These are phyloP conservation scores for Emericellopsis terricola DNA, from an alignment of 495 filamentous ascomycete species.

Conservation along the genomic window DNA sequence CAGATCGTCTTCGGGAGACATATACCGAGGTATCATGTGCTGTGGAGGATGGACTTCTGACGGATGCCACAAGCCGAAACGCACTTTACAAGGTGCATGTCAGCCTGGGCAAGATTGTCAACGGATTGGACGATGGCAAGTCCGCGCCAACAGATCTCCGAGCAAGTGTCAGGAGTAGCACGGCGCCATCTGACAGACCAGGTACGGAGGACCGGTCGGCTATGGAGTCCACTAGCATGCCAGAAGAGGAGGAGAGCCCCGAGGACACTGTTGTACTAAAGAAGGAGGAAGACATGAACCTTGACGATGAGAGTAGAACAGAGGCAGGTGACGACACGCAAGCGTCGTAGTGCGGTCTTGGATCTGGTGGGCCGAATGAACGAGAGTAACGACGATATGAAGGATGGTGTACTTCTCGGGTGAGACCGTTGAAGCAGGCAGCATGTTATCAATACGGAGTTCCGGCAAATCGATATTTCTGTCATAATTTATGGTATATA, in stretches of 20 bases:
- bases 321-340: constrained; percentile 3
- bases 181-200: too few relatives aligned
- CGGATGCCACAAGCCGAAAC: constrained; percentile 55
- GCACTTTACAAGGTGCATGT: constrained; percentile 66
- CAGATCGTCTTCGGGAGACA: constrained; percentile 25
- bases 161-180: too few relatives aligned
- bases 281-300: background rate
- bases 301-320: background rate
- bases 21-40: constrained; percentile 43
- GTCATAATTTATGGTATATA: too few relatives aligned
- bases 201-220: too few relatives aligned
- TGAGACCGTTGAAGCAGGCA: too few relatives aligned
- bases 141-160: too few relatives aligned
- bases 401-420: too few relatives aligned
- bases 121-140: constrained; percentile 25
- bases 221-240: too few relatives aligned
- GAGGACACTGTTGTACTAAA: constrained; percentile 9
- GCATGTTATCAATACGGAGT: too few relatives aligned
- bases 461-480: too few relatives aligned
- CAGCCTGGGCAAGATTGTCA: constrained; percentile 40
- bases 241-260: constrained; percentile 12
- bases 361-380: too few relatives aligned
- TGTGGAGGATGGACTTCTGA: constrained; percentile 49
- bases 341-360: background rate
- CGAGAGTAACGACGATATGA: too few relatives aligned